Evolutionary conservation across 495 filamentous ascomycete genomes (phyloP), one percentile per base, ranked within the genome.

Genomic region (Acidomyces sp.): DNA sequence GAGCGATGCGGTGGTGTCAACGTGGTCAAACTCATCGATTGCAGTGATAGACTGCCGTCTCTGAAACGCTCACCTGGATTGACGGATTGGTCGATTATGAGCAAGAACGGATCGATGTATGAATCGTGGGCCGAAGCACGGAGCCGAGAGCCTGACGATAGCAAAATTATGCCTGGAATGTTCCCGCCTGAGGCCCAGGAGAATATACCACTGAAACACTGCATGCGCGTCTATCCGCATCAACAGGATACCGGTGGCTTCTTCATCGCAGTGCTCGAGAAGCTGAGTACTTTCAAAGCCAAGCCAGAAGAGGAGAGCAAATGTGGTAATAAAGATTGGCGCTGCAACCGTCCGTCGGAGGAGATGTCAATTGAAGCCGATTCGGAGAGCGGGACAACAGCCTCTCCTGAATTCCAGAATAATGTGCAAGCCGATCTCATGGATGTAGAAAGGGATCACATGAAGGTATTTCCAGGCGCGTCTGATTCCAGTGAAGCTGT

Each of bases 171-270:
- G 3, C 72, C 79, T 51, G 75, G 74, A 51, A 87, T 94, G 82
- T 96, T 96, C 60, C 70, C 92, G 3, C 79, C 82, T 2, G 53
- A 49, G 11, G 57, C 54, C 16, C 73, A 67, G 35, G 69, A 60
- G 20, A 37, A 47, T 10, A 65, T 95, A n/a, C 83, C 85, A 4
- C 70, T 95, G 0, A 82, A 95, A 46, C 73, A 79, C 28, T 93
- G 86, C 60, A 85, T 95, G 70, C 72, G 90, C 43, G 71, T 99
- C 11, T 99, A 99, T 55, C 80, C 85, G 19, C 88, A 99, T 58
- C 67, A 83, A 46, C 92, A 96, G 60, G 85, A 99, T 53, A 96
- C 90, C 29, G 90, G 90, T 41, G 85, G 77, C 18, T 99, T 99
- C 69, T 99, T 96, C 64, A 93, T 99, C 54, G 74, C 85, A 0